These are phyloP conservation scores for Marsdenia floribunda DNA, from an alignment of 257 asterid genomes.

Conservation along the genomic window DNA sequence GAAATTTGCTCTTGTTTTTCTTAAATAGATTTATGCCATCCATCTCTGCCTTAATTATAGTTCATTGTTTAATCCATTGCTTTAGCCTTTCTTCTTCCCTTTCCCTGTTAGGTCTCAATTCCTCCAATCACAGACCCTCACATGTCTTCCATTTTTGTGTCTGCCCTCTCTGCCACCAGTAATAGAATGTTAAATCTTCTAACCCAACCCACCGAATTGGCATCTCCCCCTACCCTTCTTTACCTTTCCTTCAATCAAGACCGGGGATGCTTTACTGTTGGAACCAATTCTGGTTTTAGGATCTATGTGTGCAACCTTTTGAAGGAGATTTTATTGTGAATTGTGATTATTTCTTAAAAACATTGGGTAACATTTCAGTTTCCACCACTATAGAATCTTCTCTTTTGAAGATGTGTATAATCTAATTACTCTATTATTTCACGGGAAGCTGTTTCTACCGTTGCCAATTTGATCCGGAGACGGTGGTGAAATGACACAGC, in stretches of 20 bases:
- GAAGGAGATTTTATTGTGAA: conserved; percentile 36
- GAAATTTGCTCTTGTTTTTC: too few species aligned
- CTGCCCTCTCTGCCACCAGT: background rate
- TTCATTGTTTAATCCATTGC: background rate
- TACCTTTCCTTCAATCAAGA: conserved; percentile 60
- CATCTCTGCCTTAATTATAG: too few species aligned
- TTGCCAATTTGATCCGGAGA: conserved; percentile 59
- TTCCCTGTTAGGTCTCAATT: background rate
- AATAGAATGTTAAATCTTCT: background rate
- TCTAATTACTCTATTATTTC: background rate
- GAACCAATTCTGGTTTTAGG: conserved; percentile 76
- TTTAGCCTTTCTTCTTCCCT: background rate
- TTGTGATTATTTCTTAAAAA: background rate
- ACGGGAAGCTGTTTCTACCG: conserved; percentile 61
- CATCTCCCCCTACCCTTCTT: background rate
- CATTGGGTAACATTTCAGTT: background rate
- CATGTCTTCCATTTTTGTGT: background rate
- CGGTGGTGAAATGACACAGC: conserved; percentile 82
- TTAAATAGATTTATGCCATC: too few species aligned
- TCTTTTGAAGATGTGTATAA: background rate
- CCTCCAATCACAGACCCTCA: background rate
- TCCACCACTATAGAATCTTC: background rate
- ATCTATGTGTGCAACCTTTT: conserved; percentile 80
- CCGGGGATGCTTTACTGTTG: conserved; percentile 73
- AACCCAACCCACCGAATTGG: background rate